Evolutionary conservation across 2,329 filamentous ascomycete genomes (phyloP).

Genomic region (Pseudopithomyces maydicus): DNA sequence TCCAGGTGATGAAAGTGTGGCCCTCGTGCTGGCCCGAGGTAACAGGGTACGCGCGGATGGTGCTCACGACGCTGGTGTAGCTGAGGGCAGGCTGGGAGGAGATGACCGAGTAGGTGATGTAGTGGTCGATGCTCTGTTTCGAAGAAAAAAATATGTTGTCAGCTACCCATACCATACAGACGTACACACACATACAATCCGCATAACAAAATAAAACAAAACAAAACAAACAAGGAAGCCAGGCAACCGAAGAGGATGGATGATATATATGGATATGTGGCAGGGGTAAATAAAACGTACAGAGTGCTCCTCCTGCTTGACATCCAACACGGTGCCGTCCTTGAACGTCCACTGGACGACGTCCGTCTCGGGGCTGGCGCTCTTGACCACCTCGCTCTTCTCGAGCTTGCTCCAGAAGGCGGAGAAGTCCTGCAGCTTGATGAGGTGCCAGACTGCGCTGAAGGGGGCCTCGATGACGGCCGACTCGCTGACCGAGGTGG

Average conservation of each 20-base stretch:
- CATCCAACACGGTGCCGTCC: conserved; percentile 69
- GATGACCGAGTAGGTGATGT: conserved; percentile 76
- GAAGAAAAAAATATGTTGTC: too few relatives aligned
- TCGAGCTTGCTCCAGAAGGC: conserved; percentile 69
- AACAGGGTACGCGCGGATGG: conserved; percentile 67
- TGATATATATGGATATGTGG: too few relatives aligned
- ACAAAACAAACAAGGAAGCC: too few relatives aligned
- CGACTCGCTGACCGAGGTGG: conserved; percentile 68
- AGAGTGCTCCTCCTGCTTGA: conserved; percentile 78
- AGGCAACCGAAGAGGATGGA: too few relatives aligned
- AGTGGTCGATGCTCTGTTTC: conserved; percentile 74
- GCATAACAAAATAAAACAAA: too few relatives aligned
- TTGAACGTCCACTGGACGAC: conserved; percentile 73
- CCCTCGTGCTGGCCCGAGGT: conserved; percentile 69
- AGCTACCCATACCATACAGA: too few relatives aligned
- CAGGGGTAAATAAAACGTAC: conserved; percentile 52
- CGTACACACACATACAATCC: too few relatives aligned
- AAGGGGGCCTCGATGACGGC: conserved; percentile 71
- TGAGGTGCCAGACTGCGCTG: conserved; percentile 72
- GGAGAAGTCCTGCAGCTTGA: conserved; percentile 73
- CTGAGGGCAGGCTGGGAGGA: conserved; percentile 66
- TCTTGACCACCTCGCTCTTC: conserved; percentile 68
- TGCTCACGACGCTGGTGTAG: conserved; percentile 71
- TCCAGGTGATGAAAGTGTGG: conserved; percentile 72
- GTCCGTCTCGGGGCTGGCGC: conserved; percentile 66